Evolutionary conservation across 768 basidiomycete species (phyloP), one percentile per base, ranked within the genome.

Genomic region (Coprinellus micaceus): DNA sequence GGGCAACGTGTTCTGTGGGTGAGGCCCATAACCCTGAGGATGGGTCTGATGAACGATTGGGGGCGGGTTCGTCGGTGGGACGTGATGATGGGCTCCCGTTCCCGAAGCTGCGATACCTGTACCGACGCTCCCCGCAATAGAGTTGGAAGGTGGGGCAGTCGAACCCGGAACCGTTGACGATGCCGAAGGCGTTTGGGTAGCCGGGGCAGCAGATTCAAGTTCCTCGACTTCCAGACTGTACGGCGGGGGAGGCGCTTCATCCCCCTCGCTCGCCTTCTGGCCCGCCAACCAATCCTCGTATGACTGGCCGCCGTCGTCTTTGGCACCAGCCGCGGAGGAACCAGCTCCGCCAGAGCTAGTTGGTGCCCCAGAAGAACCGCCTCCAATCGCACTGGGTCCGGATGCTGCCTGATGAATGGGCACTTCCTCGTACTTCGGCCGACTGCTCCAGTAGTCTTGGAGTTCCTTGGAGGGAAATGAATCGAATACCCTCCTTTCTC

Each of bases 381-480:
- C 60, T 58, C 19, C 19, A 17, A 17, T 21, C 5, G 46, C 21
- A 6, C 71, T 71, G 49, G 76, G 72, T 21, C 69, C 63, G 24
- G 68, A 71, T 33, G 69, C 72, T 0, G 63, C 67, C 11, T 67
- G 60, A 49, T 64, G 66, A 13, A 59, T 56, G 43, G 66, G 65
- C 24, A 71, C 67, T n/a, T 75, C 69, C 58, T 85, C 85, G 56
- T 81, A 84, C 48, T 69, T 77, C 19, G 88, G 87, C 4, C 85
- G 72, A 33, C 79, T 74, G 9, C 78, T 66, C 88, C 88, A 91
- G 64, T 88, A 91, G 64, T 90, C 87, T 58, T 86, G 80, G 10
- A 91, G 66, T 61, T 89, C 88, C 57, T 89, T 88, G 29, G 76
- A 69, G 0, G 88, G 87, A 58, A 90, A 84, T 1, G 81, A 77